A percentile compares a stretch with the other conserved stretches of the same genome.
Conservation (phyloP, 106 monocot genomes). For the Dactylorhiza incarnata region DNA sequence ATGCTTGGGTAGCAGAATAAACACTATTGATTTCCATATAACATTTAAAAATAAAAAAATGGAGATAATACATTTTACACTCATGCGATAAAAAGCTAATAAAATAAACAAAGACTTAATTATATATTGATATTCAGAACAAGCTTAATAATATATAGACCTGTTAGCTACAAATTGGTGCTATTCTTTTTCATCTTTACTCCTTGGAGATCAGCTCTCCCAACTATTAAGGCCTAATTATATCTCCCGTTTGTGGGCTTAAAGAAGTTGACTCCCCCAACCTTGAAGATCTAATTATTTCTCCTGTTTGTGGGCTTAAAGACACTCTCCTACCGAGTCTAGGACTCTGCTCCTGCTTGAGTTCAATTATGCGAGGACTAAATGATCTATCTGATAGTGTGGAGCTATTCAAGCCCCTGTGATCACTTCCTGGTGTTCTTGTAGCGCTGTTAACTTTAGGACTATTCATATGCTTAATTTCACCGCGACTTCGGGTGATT, state of each 20-base stretch:
- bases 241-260: conserved; percentile 11
- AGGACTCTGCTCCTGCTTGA: conserved; percentile 13
- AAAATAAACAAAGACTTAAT: too few relatives aligned
- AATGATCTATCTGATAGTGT: not conserved
- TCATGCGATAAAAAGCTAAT: too few relatives aligned
- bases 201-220: conserved; percentile 1
- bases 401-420: conserved; percentile 11
- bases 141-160: too few relatives aligned
- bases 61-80: too few relatives aligned
- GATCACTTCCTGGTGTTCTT: conserved; percentile 10
- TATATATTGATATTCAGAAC: too few relatives aligned
- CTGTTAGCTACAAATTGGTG: too few relatives aligned
- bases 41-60: too few relatives aligned
- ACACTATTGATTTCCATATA: too few relatives aligned
- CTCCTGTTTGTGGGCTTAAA: conserved; percentile 16
- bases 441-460: conserved; percentile 13
- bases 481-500: conserved; percentile 20
- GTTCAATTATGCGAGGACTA: conserved; percentile 15
- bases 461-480: conserved; percentile 21
- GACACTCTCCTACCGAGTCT: conserved; percentile 14
- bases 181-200: too few relatives aligned
- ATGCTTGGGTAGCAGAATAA: too few relatives aligned
- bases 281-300: conserved; percentile 7
- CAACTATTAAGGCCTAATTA: conserved; percentile 9
- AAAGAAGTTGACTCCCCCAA: conserved; percentile 8